phyloP scores from a whole-genome alignment of 164 flowering plant species.

The Piper longum region DNA sequence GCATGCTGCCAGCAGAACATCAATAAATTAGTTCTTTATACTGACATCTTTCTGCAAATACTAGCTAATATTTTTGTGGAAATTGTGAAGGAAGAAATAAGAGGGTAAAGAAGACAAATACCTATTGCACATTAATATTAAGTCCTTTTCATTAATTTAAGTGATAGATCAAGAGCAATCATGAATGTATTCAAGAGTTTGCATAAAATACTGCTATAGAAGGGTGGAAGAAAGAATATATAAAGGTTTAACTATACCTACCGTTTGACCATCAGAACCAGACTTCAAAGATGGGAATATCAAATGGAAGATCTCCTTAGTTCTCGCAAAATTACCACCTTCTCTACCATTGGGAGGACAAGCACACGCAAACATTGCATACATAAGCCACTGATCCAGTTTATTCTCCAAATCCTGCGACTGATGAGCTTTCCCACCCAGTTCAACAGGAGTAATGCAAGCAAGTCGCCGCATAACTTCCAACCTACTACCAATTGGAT shows the following conservation, averaged over 20 bases:
- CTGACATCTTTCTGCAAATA: too few relatives aligned
- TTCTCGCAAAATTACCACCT: conserved; percentile 36
- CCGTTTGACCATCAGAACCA: conserved; percentile 82
- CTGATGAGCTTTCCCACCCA: conserved; percentile 91
- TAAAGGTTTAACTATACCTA: conserved; percentile 13
- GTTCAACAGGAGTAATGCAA: conserved; percentile 74
- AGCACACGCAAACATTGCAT: conserved; percentile 91
- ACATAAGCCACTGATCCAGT: conserved; percentile 97
- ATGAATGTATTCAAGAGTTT: too few relatives aligned
- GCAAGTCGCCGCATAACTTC: conserved; percentile 84
- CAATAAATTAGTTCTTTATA: not conserved
- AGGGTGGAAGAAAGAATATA: not conserved
- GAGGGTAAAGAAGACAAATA: too few relatives aligned
- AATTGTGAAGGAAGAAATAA: too few relatives aligned
- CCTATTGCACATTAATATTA: too few relatives aligned
- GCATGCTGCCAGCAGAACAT: conserved; percentile 47
- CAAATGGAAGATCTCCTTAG: conserved; percentile 71
- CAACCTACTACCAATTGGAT: conserved; percentile 30
- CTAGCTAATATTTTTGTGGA: too few relatives aligned
- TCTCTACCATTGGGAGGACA: conserved; percentile 76
- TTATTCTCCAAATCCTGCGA: conserved; percentile 84
- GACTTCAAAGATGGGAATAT: conserved; percentile 90
- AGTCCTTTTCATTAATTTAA: too few relatives aligned
- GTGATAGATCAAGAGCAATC: too few relatives aligned
- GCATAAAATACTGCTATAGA: too few relatives aligned